Evolutionary conservation across 108 stramenopile genomes (phyloP).

Genomic region (Nitzschia palea): DNA sequence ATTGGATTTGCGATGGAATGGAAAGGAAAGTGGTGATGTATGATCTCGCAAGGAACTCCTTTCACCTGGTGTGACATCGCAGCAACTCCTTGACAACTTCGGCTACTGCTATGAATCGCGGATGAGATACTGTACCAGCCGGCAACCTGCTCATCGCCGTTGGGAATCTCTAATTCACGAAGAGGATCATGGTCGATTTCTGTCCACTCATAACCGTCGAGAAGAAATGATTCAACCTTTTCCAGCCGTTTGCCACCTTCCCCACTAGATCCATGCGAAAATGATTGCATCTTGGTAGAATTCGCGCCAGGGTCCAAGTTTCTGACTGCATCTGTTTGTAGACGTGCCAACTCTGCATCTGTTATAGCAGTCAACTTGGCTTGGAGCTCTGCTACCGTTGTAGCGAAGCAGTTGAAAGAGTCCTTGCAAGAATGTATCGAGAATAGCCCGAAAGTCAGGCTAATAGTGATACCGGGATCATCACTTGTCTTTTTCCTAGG

Average conservation of each 20-base stretch:
- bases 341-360: slow-evolving; percentile 38
- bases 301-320: background rate
- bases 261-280: too few species aligned
- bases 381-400: slow-evolving; percentile 62
- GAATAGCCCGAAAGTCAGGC: slow-evolving; percentile 54
- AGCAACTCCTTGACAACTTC: background rate
- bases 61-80: background rate
- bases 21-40: slow-evolving; percentile 68
- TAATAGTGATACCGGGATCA: slow-evolving; percentile 45
- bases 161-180: slow-evolving; percentile 44
- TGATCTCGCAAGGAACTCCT: slow-evolving; percentile 25
- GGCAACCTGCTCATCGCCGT: slow-evolving; percentile 65
- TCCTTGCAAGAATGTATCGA: slow-evolving; percentile 69
- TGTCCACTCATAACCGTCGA: slow-evolving; percentile 81
- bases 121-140: slow-evolving; percentile 51
- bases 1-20: slow-evolving; percentile 56
- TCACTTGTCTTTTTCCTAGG: background rate
- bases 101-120: background rate
- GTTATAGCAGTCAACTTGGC: slow-evolving; percentile 51
- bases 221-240: slow-evolving; percentile 16
- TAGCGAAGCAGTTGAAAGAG: slow-evolving; percentile 72
- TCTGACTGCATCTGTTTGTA: background rate
- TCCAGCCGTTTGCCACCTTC: background rate
- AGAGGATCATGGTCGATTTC: slow-evolving; percentile 59
- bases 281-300: background rate